Conservation (phyloP, 768 basidiomycete genomes). For the Naganishia randhawae region DNA sequence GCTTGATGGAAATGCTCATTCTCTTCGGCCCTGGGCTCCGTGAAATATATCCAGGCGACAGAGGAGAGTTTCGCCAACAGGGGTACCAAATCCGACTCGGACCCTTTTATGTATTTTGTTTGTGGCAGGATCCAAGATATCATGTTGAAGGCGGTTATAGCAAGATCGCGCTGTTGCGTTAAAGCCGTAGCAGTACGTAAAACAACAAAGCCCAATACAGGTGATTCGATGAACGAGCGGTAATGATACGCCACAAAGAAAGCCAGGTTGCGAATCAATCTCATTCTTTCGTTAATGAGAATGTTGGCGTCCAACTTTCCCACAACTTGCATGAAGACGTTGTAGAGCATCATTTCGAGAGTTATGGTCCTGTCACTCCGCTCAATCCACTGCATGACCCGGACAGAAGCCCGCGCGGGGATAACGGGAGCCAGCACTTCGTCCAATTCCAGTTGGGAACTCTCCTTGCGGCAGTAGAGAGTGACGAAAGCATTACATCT, state of each 20-base stretch:
- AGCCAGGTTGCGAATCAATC: slow-evolving; percentile 67
- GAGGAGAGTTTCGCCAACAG: not conserved
- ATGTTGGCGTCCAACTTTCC: slow-evolving; percentile 63
- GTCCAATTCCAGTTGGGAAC: not conserved
- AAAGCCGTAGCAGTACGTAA: slow-evolving; percentile 65
- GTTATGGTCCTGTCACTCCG: not conserved
- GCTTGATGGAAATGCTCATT: not conserved
- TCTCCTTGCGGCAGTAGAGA: not conserved
- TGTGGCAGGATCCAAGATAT: slow-evolving; percentile 24
- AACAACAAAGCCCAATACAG: slow-evolving; percentile 62
- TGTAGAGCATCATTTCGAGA: slow-evolving; percentile 60
- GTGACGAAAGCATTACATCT: not conserved
- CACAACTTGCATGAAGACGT: slow-evolving; percentile 70
- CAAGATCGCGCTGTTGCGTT: slow-evolving; percentile 48
- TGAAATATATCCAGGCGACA: not conserved
- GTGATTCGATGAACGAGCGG: slow-evolving; percentile 58
- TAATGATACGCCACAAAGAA: slow-evolving; percentile 67
- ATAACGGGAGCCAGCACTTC: slow-evolving; percentile 6
- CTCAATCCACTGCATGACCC: slow-evolving; percentile 12
- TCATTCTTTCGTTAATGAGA: slow-evolving; percentile 77
- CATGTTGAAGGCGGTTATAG: slow-evolving; percentile 28
- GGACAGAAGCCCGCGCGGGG: not conserved
- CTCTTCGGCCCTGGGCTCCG: too few relatives aligned
- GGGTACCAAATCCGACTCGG: slow-evolving; percentile 4
- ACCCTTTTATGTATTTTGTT: not conserved